Base-by-base conservation (phyloP, 2,329 filamentous ascomycete species). In the Exophiala aquamarina region DNA sequence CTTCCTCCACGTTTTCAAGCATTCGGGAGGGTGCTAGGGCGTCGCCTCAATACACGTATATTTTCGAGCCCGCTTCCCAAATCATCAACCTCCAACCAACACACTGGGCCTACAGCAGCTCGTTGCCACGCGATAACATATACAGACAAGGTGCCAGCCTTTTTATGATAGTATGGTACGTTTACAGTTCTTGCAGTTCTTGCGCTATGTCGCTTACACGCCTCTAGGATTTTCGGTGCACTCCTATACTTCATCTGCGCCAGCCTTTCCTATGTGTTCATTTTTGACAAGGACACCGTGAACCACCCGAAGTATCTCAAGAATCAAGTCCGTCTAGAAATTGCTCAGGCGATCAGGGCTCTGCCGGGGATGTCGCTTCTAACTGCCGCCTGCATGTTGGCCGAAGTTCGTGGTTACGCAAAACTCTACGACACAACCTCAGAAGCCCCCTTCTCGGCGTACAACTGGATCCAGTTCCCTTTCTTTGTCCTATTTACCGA, bases 231-330 rank as follows among this genome's bases (percentile, higher is more conserved):
- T 59, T 95, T 95, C 61, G 92, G 91, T 45, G 69, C 91, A 26
- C 56, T 90, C 37, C 75, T 93, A 46, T 97, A 96, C 77, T 95
- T 92, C 67, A 61, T 88, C 56, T 89, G 89, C 64, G 87, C 91
- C 3, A 78, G 84, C 4, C 75, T 94, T 14, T 95, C 90, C 13
- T 97, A 94, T 71, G 61, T 85, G 62, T 86, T 95, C 71, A 77
- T 96, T 64, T 96, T 95, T 73, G 91, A 96, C 71, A 93, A 96
- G 70, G 79, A 82, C 33, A 93, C 88, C 35, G 83, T 92, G 70
- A 76, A 89, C 42, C 92, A 97, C 67, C 92, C 92, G 38, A 93
- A 93, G 65, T 97, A 92, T 69, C 84, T 96, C 63, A 94, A 93
- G 73, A 92, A 95, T 70, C 92, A 96, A 69, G 85, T 96, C 55